Base-by-base conservation (phyloP, 2,329 filamentous ascomycete species). In the Aspergillus hortae region DNA sequence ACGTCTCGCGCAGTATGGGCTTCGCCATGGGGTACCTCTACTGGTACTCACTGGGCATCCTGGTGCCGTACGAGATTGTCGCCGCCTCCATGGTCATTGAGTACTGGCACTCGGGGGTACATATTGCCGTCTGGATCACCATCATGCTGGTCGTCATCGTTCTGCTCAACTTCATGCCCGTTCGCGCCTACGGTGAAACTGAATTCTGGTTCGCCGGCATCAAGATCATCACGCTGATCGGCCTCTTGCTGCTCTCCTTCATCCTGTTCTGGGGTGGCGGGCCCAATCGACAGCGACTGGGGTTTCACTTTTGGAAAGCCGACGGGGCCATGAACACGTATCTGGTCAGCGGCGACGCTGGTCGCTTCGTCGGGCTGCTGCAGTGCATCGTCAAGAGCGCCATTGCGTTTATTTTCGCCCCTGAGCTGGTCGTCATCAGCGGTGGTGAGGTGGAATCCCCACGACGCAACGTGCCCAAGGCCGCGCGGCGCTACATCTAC, bases 11-110 rank as follows among this genome's bases (percentile, higher is more conserved):
- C 32, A 74, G 70, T 44, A 52, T 74, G 56, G 71, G 70, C 1
- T 74, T 76, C 48, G 67, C 72, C 9, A 71, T 74, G 57, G 73
- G 73, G 15, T 75, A 73, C 41, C 59, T 73, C 4, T 78, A 78
- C 59, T 79, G 76, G 76, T 79, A 77, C 48, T 71, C 72, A 1
- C 60, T 72, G 45, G 72, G 75, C 0, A 77, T 80, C 27, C 63
- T 77, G 35, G 71, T 79, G 0, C 76, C 74, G 44, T 79, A 81
- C 52, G 85, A 88, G 68, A 84, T 88, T 54, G 82, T 82, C 0
- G 85, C 85, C 6, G 83, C 84, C 11, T 80, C 81, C 38, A 77
- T 87, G n/a, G 75, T 88, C 27, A 84, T 88, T 54, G 71, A 81
- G 54, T 87, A 82, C 64, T 88, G 85, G 85, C 61, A 70, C 10